Evolutionary conservation across 2,329 filamentous ascomycete species (phyloP).

Genomic region (Lizonia empirigonia): DNA sequence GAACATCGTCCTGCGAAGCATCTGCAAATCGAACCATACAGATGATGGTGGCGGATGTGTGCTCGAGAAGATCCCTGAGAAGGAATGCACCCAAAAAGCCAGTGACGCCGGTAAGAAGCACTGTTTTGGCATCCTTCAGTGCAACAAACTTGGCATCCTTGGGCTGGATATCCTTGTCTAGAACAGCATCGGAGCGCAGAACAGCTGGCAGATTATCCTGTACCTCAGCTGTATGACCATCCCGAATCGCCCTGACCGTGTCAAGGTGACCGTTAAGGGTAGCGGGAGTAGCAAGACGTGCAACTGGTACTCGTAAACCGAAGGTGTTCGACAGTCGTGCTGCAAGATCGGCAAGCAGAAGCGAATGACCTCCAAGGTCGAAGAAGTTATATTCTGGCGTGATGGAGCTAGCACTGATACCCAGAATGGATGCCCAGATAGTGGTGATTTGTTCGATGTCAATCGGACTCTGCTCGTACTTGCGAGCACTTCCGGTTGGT

Average conservation of each 20-base stretch:
- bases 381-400: slow-evolving; percentile 78
- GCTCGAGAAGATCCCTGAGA: slow-evolving; percentile 70
- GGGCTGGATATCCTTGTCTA: slow-evolving; percentile 72
- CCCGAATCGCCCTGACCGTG: slow-evolving; percentile 71
- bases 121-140: slow-evolving; percentile 68
- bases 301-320: slow-evolving; percentile 74
- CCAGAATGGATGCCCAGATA: slow-evolving; percentile 73
- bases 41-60: slow-evolving; percentile 70
- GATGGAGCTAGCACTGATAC: slow-evolving; percentile 66
- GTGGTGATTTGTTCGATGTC: slow-evolving; percentile 70
- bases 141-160: slow-evolving; percentile 59
- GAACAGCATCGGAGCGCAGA: slow-evolving; percentile 67
- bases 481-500: slow-evolving; percentile 53
- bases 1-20: slow-evolving; percentile 66
- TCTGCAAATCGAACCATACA: slow-evolving; percentile 77
- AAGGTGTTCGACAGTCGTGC: slow-evolving; percentile 71
- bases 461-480: slow-evolving; percentile 67
- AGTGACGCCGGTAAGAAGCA: slow-evolving; percentile 76
- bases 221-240: slow-evolving; percentile 74
- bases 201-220: slow-evolving; percentile 76
- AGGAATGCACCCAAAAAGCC: slow-evolving; percentile 79
- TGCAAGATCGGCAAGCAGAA: slow-evolving; percentile 78
- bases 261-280: slow-evolving; percentile 75
- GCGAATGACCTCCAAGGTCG: slow-evolving; percentile 78
- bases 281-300: slow-evolving; percentile 71